Percentiles rank a stretch among this genome's conserved stretches.
These are phyloP conservation scores for Friedmanniomyces simplex DNA, from an alignment of 495 filamentous ascomycete genomes.

Conservation along the genomic window DNA sequence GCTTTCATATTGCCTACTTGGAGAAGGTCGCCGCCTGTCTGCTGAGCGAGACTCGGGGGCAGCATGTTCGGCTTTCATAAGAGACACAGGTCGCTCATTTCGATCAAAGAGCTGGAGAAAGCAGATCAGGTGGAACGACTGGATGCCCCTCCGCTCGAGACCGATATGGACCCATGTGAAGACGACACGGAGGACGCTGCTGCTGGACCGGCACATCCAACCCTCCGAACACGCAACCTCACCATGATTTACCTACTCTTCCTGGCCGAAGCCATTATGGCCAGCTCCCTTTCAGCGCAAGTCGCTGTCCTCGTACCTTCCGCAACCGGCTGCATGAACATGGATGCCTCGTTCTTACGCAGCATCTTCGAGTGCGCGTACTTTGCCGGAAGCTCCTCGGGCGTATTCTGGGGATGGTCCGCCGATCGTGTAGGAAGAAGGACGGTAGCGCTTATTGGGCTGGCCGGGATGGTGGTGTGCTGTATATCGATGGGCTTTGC, in stretches of 20 bases:
- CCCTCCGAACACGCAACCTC: conserved; percentile 2
- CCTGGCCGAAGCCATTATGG: conserved; percentile 35
- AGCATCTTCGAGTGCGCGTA: conserved; percentile 39
- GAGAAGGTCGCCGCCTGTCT: background rate
- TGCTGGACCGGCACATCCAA: conserved; percentile 1
- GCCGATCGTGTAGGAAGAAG: conserved; percentile 34
- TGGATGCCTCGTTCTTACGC: conserved; percentile 36
- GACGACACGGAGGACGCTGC: background rate
- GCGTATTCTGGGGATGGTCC: conserved; percentile 35
- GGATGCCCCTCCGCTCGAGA: background rate
- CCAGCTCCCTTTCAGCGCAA: conserved; percentile 36
- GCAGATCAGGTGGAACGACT: conserved; percentile 2
- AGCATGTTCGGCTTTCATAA: conserved; percentile 29
- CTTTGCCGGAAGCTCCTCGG: conserved; percentile 36
- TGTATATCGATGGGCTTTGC: conserved; percentile 38
- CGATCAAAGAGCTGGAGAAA: conserved; percentile 23
- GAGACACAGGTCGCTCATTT: conserved; percentile 25
- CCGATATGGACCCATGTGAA: background rate
- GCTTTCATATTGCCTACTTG: background rate
- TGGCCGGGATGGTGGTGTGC: conserved; percentile 33
- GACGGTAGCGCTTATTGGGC: conserved; percentile 31
- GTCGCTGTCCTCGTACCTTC: conserved; percentile 35
- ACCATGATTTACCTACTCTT: conserved; percentile 26
- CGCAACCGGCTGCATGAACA: conserved; percentile 33
- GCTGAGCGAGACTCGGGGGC: background rate